Percentiles rank a stretch among this genome's conserved stretches.
phyloP scores from a whole-genome alignment of 441 rosid species.

The Erodium texanum region DNA sequence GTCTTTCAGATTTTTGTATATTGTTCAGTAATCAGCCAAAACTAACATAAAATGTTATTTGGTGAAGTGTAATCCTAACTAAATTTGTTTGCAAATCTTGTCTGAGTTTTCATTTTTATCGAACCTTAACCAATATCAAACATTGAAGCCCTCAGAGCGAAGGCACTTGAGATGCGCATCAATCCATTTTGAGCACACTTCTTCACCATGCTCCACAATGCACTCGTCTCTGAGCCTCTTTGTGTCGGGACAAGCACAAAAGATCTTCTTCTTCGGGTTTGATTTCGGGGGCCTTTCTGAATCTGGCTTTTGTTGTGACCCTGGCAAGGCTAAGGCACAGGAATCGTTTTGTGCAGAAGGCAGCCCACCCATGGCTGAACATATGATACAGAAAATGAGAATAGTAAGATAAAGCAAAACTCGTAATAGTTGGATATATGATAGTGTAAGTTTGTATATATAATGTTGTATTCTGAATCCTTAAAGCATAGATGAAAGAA shows the following conservation, averaged over 20 bases:
- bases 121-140: constrained; percentile 31
- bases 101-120: constrained; percentile 18
- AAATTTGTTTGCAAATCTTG: constrained; percentile 14
- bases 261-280: no score
- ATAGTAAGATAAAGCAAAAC: neutral
- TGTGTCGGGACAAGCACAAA: constrained; percentile 92
- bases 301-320: constrained; percentile 34
- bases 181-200: constrained; percentile 81
- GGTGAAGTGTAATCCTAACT: constrained; percentile 6
- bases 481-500: neutral
- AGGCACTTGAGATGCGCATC: constrained; percentile 81
- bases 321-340: constrained; percentile 31
- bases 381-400: constrained; percentile 4
- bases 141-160: constrained; percentile 83
- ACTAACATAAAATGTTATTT: neutral
- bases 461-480: neutral
- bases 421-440: neutral
- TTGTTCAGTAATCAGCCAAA: neutral
- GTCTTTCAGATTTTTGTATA: neutral
- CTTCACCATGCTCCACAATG: constrained; percentile 78
- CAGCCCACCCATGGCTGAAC: constrained; percentile 42
- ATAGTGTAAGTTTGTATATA: neutral
- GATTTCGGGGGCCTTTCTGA: constrained; percentile 29
- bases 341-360: constrained; percentile 31
- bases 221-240: constrained; percentile 87